These are phyloP conservation scores for Jamesozyma rosinii DNA, from an alignment of 805 yeast species.

Conservation along the genomic window DNA sequence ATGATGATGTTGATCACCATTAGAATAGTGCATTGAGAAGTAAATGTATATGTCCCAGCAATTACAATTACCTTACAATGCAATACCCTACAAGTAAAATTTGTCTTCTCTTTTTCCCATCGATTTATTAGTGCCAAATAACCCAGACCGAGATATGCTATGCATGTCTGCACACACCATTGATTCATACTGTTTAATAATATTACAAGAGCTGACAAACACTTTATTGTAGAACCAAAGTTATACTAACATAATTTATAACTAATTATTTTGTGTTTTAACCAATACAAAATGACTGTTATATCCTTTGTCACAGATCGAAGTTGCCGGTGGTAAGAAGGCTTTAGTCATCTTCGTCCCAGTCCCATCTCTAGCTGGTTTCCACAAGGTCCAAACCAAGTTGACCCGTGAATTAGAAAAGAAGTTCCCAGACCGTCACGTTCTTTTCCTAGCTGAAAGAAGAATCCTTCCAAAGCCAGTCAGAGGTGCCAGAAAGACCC, in stretches of 20 bases:
- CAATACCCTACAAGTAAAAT: not conserved
- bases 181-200: not conserved
- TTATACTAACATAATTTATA: slow-evolving; percentile 4
- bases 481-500: slow-evolving; percentile 85
- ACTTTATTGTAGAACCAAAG: not conserved
- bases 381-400: slow-evolving; percentile 96
- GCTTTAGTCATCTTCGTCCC: slow-evolving; percentile 98
- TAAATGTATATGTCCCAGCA: too few relatives aligned
- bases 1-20: too few relatives aligned
- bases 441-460: slow-evolving; percentile 98
- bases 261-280: not conserved
- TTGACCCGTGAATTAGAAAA: slow-evolving; percentile 99
- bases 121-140: too few relatives aligned
- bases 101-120: not conserved
- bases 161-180: not conserved
- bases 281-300: slow-evolving; percentile 6
- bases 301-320: slow-evolving; percentile 48
- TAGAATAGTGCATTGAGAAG: too few relatives aligned
- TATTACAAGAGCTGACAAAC: not conserved
- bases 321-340: slow-evolving; percentile 96
- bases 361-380: slow-evolving; percentile 81
- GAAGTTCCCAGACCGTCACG: slow-evolving; percentile 99
- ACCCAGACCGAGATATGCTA: too few relatives aligned
- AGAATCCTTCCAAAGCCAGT: slow-evolving; percentile 99
- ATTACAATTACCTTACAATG: too few relatives aligned